Conservation (phyloP, 2,329 filamentous ascomycete genomes). For the Magnaporthiopsis rhizophila region DNA sequence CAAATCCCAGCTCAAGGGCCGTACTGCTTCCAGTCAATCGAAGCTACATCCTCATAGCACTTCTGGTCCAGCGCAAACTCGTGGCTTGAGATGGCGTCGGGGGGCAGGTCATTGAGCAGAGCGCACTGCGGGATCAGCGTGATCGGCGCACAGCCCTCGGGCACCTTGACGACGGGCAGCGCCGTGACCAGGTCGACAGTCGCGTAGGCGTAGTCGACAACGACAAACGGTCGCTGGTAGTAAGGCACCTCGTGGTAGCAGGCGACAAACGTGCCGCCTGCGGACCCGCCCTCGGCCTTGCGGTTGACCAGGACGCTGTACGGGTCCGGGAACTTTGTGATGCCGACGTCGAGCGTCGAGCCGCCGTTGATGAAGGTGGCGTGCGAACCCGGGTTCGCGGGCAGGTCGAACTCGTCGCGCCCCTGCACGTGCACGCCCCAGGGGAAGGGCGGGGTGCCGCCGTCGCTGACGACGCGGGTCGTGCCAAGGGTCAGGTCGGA, state of each 20-base stretch:
- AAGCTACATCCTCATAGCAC: slow-evolving; percentile 32
- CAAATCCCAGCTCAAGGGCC: neutral
- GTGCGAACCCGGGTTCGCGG: slow-evolving; percentile 18
- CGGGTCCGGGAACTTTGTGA: slow-evolving; percentile 26
- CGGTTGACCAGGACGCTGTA: slow-evolving; percentile 23
- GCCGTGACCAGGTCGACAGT: slow-evolving; percentile 10
- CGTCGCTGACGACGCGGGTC: slow-evolving; percentile 31
- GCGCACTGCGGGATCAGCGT: slow-evolving; percentile 36
- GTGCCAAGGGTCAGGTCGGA: slow-evolving; percentile 21
- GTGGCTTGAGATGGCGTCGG: slow-evolving; percentile 29
- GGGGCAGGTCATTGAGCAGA: slow-evolving; percentile 25
- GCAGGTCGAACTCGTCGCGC: slow-evolving; percentile 11
- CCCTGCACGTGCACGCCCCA: slow-evolving; percentile 25
- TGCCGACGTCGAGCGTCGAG: slow-evolving; percentile 25
- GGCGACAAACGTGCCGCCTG: slow-evolving; percentile 27
- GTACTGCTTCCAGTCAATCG: slow-evolving; percentile 3
- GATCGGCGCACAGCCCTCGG: slow-evolving; percentile 33
- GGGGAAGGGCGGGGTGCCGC: slow-evolving; percentile 29
- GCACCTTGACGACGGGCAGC: slow-evolving; percentile 19
- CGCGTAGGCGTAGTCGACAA: slow-evolving; percentile 29
- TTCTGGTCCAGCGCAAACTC: slow-evolving; percentile 26
- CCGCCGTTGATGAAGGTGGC: slow-evolving; percentile 26
- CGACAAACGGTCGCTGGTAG: slow-evolving; percentile 28
- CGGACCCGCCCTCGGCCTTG: slow-evolving; percentile 11
- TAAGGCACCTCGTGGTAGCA: slow-evolving; percentile 35